phyloP scores from a whole-genome alignment of 139 green algal genomes.

The Chlorella sp. region DNA sequence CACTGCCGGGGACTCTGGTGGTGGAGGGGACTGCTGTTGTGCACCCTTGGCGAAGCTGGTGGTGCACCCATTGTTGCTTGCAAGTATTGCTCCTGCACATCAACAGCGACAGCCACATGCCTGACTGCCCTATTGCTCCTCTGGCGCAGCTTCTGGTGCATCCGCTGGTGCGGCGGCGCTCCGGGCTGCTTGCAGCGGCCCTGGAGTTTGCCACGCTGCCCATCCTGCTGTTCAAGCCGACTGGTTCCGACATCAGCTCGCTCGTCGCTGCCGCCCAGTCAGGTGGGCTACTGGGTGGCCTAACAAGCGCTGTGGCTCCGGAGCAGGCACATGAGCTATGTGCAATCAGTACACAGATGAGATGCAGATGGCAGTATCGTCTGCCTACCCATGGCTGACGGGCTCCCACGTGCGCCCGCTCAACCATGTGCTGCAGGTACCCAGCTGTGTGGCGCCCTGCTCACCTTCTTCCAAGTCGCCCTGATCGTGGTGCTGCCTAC shows the following conservation, averaged over 20 bases:
- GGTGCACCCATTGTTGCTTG: background rate
- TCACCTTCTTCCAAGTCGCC: background rate
- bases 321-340: too few relatives aligned
- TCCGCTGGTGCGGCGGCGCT: background rate
- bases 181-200: background rate
- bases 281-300: too few relatives aligned
- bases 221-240: background rate
- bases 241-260: too few relatives aligned
- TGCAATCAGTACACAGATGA: too few relatives aligned
- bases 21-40: background rate
- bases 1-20: background rate
- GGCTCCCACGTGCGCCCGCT: too few relatives aligned
- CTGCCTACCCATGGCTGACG: too few relatives aligned
- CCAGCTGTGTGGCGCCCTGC: too few relatives aligned
- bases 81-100: too few relatives aligned
- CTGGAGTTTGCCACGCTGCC: constrained; percentile 8
- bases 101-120: background rate
- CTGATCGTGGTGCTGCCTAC: background rate
- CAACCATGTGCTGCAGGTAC: too few relatives aligned
- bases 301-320: too few relatives aligned
- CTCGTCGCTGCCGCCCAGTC: background rate
- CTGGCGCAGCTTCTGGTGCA: constrained; percentile 1
- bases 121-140: background rate
- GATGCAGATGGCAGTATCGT: too few relatives aligned
- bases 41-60: background rate